Base-by-base conservation (phyloP, 2,329 filamentous ascomycete genomes). In the Tricladium varicosporioides region DNA sequence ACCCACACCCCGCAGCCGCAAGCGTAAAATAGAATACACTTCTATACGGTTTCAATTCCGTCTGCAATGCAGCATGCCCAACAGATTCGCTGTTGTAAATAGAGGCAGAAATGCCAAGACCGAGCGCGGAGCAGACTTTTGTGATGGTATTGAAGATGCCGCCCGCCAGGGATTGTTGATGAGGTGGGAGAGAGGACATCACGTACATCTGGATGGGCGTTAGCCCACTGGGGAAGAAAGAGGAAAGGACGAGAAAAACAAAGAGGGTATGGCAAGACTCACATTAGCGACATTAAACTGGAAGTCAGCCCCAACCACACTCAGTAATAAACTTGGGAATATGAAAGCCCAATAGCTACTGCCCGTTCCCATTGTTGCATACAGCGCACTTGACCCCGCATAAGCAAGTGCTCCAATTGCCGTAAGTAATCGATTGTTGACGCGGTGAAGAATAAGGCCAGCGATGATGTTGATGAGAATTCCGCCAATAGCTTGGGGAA, bases 271-370 rank as follows among this genome's bases (percentile, higher is more conserved):
- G n/a, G n/a, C n/a, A n/a, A n/a, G n/a, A 71, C 79, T 64, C 67
- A 84, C 80, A 64, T 89, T 88, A 1, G 82, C 81, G 15, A 89
- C 85, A 57, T 87, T 88, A 69, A 88, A 89, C 55, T 88, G 80
- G 16, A 89, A 78, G 66, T 89, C 86, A 0, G 85, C 84, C 0
- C 86, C 86, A 2, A 86, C 73, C 1, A 88, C 85, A 18, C 78
- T 77, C 16, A 88, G 69, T 10, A 84, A 69, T 27, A 87, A 69
- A 0, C 78, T 78, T 0, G 85, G 84, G 48, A 89, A 88, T 9
- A 80, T 79, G 61, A 86, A 84, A 0, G 81, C 81, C 85, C 85
- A 89, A 68, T 88, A 88, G 14, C 74, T 78, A 57, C 78, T 78
- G 8, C 79, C 75, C 1, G 76, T 68, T 32, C 75, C 72, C 68